Conservation (phyloP, 2,329 filamentous ascomycete genomes). For the Penicillium griseofulvum region DNA sequence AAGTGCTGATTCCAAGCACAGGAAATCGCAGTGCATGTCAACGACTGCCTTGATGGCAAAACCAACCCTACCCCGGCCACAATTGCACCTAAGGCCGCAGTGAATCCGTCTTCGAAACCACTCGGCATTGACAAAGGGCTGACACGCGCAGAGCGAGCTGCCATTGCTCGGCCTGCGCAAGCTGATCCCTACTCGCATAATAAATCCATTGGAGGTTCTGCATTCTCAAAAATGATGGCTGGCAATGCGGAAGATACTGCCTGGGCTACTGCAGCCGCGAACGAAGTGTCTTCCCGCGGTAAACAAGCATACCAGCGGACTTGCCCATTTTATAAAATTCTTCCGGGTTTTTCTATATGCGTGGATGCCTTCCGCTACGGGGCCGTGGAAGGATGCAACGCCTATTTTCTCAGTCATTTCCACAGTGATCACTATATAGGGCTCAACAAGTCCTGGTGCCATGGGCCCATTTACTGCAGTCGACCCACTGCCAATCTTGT, state of each 20-base stretch:
- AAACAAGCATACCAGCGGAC: constrained; percentile 85
- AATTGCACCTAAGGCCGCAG: background rate
- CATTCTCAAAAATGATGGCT: constrained; percentile 92
- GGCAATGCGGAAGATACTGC: constrained; percentile 84
- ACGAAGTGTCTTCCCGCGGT: constrained; percentile 73
- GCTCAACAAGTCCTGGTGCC: constrained; percentile 79
- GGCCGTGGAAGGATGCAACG: constrained; percentile 84
- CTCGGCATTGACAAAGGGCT: constrained; percentile 19
- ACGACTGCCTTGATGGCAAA: constrained; percentile 84
- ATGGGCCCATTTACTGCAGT: constrained; percentile 96
- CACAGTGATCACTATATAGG: constrained; percentile 98
- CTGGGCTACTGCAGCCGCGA: constrained; percentile 81
- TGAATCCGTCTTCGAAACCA: constrained; percentile 14
- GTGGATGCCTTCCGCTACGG: constrained; percentile 97
- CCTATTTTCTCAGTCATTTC: constrained; percentile 96
- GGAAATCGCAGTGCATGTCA: constrained; percentile 80
- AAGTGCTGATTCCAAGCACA: constrained; percentile 43
- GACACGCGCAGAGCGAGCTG: constrained; percentile 65
- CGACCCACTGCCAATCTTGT: constrained; percentile 88
- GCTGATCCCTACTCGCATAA: constrained; percentile 68
- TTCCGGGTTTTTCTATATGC: constrained; percentile 87
- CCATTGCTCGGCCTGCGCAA: constrained; percentile 74
- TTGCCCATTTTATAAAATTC: constrained; percentile 98
- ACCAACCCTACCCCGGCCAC: constrained; percentile 55
- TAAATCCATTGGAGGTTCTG: constrained; percentile 55